Base-by-base conservation (phyloP, 352 stramenopile genomes). In the Phytophthora sp. region DNA sequence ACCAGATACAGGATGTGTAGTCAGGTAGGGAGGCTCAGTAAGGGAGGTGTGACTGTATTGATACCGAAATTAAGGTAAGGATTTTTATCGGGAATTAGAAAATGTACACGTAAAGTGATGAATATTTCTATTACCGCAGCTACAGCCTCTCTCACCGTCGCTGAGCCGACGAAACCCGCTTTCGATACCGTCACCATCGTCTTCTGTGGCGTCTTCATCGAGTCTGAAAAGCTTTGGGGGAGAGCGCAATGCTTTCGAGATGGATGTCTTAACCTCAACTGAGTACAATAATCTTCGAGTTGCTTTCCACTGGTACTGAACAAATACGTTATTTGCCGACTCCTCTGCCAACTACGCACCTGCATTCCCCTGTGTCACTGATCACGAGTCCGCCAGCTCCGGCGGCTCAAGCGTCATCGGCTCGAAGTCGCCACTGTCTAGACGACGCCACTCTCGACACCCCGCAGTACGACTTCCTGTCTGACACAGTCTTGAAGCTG, bases 271-370 rank as follows among this genome's bases (percentile, higher is more conserved):
- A 1, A 21, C 18, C 6, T 20, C 38, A 41, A 7, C 36, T n/a
- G 42, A 39, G 41, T 7, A 4, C 46, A 64, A 15, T 39, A 61
- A 11, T 41, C 4, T 23, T 74, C 39, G 60, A 80, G 27, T 46
- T 77, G 27, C 13, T 71, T 29, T 79, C 73, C 21, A 54, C 71
- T 38, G 57, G 53, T 15, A 46, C 57, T 5, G 71, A 81, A 21
- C 47, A 63, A 26, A 39, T 70, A 3, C 54, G 35, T 11, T 58
- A 42, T 44, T 52, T 69, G 7, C 46, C 71, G 18, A 67, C 66
- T 21, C 38, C 63, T 26, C 24, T 66, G 15, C 64, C 57, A 23
- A 61, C 50, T 5, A 39, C 58, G 30, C 59, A 73, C 15, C 18
- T 78, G 21, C 63, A 75, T 45, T 74, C 71, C 23, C 71, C 74